Conservation (phyloP, 1,139 yeast species). For the Candida sp. region DNA sequence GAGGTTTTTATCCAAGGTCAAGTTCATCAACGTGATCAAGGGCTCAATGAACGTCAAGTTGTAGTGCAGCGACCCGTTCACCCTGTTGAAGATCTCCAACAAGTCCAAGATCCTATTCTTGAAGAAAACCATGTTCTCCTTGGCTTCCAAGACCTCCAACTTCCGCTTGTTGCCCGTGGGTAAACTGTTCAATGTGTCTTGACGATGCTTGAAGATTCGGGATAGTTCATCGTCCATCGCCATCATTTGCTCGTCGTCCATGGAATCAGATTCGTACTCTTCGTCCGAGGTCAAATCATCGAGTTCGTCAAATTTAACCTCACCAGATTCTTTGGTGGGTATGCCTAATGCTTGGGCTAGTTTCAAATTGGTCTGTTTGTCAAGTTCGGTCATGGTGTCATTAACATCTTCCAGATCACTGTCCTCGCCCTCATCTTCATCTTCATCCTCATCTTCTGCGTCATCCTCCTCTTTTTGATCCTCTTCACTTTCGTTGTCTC, state of each 20-base stretch:
- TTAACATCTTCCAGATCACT: conserved; percentile 21
- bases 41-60: conserved; percentile 59
- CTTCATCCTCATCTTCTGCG: conserved; percentile 28
- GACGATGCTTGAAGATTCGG: conserved; percentile 82
- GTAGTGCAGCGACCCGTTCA: conserved; percentile 46
- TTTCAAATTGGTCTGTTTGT: conserved; percentile 69
- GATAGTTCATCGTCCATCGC: conserved; percentile 89
- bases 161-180: conserved; percentile 71
- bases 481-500: conserved; percentile 36
- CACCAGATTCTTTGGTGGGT: conserved; percentile 53
- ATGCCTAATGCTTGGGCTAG: conserved; percentile 81
- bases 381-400: conserved; percentile 55
- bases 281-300: conserved; percentile 34
- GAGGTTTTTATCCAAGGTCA: conserved; percentile 70
- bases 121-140: conserved; percentile 78
- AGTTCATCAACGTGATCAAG: conserved; percentile 58
- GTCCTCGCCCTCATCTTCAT: conserved; percentile 27
- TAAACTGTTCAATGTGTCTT: conserved; percentile 55
- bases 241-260: conserved; percentile 99
- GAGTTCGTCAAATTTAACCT: conserved; percentile 46
- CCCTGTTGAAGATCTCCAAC: conserved; percentile 62
- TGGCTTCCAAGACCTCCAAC: conserved; percentile 73
- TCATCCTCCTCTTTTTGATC: conserved; percentile 36
- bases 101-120: conserved; percentile 82
- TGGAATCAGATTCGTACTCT: conserved; percentile 70